These are phyloP conservation scores for Vaccinium macrocarpon DNA, from an alignment of 148 eudicot genomes.

Conservation along the genomic window DNA sequence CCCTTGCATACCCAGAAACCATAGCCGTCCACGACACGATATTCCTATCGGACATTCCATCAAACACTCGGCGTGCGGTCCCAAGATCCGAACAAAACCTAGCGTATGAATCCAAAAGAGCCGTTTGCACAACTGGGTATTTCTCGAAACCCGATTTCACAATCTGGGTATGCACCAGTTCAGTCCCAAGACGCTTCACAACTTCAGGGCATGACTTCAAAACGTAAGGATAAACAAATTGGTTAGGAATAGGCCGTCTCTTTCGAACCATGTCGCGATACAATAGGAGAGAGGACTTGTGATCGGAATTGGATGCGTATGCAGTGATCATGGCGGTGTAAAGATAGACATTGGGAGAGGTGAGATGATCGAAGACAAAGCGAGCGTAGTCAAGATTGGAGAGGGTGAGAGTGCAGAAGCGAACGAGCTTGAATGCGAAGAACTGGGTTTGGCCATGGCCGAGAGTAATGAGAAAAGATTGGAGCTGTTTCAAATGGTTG, in stretches of 20 bases:
- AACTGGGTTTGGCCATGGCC: constrained; percentile 63
- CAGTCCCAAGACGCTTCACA: constrained; percentile 33
- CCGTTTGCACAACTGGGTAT: constrained; percentile 74
- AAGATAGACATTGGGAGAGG: constrained; percentile 56
- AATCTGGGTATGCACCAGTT: constrained; percentile 66
- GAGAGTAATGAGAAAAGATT: constrained; percentile 47
- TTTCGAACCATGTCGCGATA: constrained; percentile 44
- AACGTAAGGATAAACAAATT: constrained; percentile 55
- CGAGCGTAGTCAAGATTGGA: constrained; percentile 54
- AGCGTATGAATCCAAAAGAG: constrained; percentile 49
- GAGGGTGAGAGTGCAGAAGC: constrained; percentile 47
- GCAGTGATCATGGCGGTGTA: constrained; percentile 75
- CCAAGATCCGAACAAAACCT: constrained; percentile 44
- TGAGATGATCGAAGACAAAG: constrained; percentile 37
- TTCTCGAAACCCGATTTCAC: constrained; percentile 53
- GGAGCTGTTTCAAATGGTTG: constrained; percentile 63
- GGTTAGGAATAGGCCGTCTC: constrained; percentile 39
- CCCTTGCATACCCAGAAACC: constrained; percentile 63
- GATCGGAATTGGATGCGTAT: constrained; percentile 38
- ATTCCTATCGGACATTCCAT: constrained; percentile 72
- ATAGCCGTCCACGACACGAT: constrained; percentile 77
- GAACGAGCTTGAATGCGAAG: constrained; percentile 63
- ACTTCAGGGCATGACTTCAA: constrained; percentile 52
- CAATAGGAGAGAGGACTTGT: constrained; percentile 25
- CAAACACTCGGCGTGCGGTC: constrained; percentile 57